A percentile compares a stretch with the other conserved stretches of the same genome.
Conservation (phyloP, 805 yeast species). For the Kodamaea fukazawae region DNA sequence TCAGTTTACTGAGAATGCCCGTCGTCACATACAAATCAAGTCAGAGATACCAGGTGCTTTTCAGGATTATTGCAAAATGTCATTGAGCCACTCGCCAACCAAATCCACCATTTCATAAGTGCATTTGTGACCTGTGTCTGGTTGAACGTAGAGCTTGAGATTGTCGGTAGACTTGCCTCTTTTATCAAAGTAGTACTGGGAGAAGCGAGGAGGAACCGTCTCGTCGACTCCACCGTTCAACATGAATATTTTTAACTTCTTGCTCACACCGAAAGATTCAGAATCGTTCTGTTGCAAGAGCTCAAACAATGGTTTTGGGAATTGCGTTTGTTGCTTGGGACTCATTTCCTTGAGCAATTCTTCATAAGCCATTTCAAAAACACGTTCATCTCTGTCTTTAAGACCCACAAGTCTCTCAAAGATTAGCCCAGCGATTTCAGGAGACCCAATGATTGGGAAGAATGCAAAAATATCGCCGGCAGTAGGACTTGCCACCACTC, state of each 20-base stretch:
- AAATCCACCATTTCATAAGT: conserved; percentile 4
- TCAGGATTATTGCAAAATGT: background rate
- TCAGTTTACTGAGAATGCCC: too few species aligned
- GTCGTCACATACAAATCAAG: too few species aligned
- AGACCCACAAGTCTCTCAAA: background rate
- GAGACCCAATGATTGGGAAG: conserved; percentile 3
- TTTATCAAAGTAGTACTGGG: background rate
- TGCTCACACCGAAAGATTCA: background rate
- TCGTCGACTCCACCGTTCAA: conserved; percentile 2
- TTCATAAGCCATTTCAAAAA: background rate
- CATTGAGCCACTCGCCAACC: conserved; percentile 3
- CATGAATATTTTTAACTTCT: background rate
- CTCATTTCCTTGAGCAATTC: background rate
- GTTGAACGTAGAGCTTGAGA: conserved; percentile 1
- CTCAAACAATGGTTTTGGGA: background rate
- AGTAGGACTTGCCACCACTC: background rate
- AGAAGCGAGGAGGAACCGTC: conserved; percentile 4
- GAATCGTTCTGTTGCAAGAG: background rate
- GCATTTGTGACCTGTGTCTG: conserved; percentile 2
- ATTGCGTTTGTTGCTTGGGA: background rate
- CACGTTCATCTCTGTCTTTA: background rate
- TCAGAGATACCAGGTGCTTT: too few species aligned
- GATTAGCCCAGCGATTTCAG: conserved; percentile 3
- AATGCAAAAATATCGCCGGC: background rate
- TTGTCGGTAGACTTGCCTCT: background rate